Conservation (phyloP, 352 stramenopile genomes). For the Achlya hypogyna region DNA sequence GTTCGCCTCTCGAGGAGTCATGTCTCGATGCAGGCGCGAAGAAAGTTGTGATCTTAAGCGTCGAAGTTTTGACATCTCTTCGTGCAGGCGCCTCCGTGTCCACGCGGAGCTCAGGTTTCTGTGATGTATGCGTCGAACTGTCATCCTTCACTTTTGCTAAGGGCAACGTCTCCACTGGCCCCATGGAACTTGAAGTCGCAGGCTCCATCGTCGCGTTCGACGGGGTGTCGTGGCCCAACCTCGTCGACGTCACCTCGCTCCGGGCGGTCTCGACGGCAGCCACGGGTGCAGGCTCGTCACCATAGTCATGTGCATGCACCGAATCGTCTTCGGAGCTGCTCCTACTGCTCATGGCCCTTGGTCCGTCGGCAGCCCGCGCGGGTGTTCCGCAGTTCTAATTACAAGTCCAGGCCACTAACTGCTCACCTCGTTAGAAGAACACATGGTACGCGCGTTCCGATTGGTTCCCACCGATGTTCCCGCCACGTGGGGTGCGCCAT, state of each 20-base stretch:
- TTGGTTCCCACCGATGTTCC: neutral
- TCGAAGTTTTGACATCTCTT: too few relatives aligned
- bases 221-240: neutral
- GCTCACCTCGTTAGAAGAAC: slow-evolving; percentile 8
- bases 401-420: slow-evolving; percentile 2
- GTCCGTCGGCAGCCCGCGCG: neutral
- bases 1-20: too few relatives aligned
- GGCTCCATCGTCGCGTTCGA: neutral
- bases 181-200: too few relatives aligned
- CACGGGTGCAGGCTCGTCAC: neutral
- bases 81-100: too few relatives aligned
- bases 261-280: neutral
- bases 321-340: neutral
- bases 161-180: too few relatives aligned
- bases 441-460: neutral
- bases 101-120: too few relatives aligned
- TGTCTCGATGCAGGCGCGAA: too few relatives aligned
- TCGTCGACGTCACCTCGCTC: neutral
- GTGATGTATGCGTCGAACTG: too few relatives aligned
- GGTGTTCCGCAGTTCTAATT: neutral
- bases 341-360: neutral
- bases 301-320: neutral
- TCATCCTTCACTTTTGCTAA: too few relatives aligned
- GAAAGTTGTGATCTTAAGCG: too few relatives aligned
- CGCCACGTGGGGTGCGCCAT: neutral